Percentiles rank a stretch among this genome's conserved stretches.
phyloP scores from a whole-genome alignment of 345 rosid genomes.

The Dovyalis caffra region DNA sequence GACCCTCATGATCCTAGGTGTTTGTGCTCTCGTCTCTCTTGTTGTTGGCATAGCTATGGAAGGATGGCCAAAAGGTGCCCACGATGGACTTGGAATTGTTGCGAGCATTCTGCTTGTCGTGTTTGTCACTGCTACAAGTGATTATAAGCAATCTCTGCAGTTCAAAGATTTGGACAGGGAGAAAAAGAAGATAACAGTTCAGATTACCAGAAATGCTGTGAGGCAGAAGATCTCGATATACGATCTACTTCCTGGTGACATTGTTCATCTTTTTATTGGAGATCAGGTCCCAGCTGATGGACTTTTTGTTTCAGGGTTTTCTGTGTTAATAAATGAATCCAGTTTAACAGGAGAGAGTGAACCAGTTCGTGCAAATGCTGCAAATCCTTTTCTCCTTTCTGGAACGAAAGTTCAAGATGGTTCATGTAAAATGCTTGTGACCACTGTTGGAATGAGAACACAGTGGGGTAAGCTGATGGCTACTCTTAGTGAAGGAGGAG shows the following conservation, averaged over 20 bases:
- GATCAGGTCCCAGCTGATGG: slow-evolving; percentile 97
- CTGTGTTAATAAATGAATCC: slow-evolving; percentile 76
- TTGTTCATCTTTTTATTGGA: slow-evolving; percentile 84
- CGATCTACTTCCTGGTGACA: slow-evolving; percentile 82
- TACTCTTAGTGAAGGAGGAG: slow-evolving; percentile 92
- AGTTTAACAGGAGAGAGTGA: slow-evolving; percentile 96
- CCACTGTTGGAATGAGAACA: slow-evolving; percentile 97
- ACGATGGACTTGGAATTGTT: slow-evolving; percentile 92
- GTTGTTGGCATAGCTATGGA: slow-evolving; percentile 80
- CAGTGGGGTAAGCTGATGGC: slow-evolving; percentile 98
- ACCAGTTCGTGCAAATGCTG: slow-evolving; percentile 58
- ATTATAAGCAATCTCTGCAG: slow-evolving; percentile 85
- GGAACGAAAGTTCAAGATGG: slow-evolving; percentile 95
- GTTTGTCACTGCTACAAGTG: slow-evolving; percentile 85
- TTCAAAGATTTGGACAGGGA: slow-evolving; percentile 86
- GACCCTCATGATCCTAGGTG: slow-evolving; percentile 90
- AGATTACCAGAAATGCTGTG: slow-evolving; percentile 72
- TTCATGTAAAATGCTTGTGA: slow-evolving; percentile 82
- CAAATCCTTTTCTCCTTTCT: slow-evolving; percentile 79
- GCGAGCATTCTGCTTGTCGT: slow-evolving; percentile 88
- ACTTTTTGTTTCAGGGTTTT: slow-evolving; percentile 84
- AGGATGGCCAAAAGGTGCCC: slow-evolving; percentile 97
- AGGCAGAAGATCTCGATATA: slow-evolving; percentile 89
- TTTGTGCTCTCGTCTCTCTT: slow-evolving; percentile 81
- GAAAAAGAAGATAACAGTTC: slow-evolving; percentile 81